Base-by-base conservation (phyloP, 2,329 filamentous ascomycete species). In the Penicillium rolfsii region DNA sequence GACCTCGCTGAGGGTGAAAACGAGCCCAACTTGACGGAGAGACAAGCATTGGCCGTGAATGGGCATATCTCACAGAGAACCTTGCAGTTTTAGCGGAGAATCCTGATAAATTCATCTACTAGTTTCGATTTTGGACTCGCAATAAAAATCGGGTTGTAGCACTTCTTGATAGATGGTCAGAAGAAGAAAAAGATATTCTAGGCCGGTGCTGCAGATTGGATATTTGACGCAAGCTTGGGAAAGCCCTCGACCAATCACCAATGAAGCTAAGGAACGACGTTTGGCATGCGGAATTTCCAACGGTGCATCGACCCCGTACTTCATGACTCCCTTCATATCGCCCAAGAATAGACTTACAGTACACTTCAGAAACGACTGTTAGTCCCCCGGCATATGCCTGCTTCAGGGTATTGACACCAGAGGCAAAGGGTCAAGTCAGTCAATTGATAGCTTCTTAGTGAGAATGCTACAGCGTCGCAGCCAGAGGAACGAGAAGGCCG, bases 321-420 rank as follows among this genome's bases (percentile, higher is more conserved):
- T 52, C 60, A 62, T 62, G 19, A 38, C 56, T 19, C 43, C 40
- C 5, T 14, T 30, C 14, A 62, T 11, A 50, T 62, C 56, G 3
- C 60, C 60, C 53, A 62, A 26, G n/a, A 56, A 59, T 3, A 59
- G 30, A 43, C 56, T 55, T 12, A 54, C 41, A 36, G 59, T 43
- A 16, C 57, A 59, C 5, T 56, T 53, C 19, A 62, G 11, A 5
- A 62, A 62, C 53, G 35, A 59, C 57, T n/a, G 57, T 52, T 4
- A 62, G 7, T 7, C 56, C 41, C 50, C 59, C 60, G 1, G 60
- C 60, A 50, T 53, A 62, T 19, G 57, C 60, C 48, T 62, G 56
- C 19, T 57, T 53, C 7, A 55, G 38, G 19, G 60, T 35, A 16
- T 4, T 12, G 9, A 24, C 22, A 12, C 60, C 57, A 4, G 56